Percentiles rank a stretch among this genome's conserved stretches.
phyloP scores from a whole-genome alignment of 2,329 filamentous ascomycete species.

The Fusarium cicatricum region DNA sequence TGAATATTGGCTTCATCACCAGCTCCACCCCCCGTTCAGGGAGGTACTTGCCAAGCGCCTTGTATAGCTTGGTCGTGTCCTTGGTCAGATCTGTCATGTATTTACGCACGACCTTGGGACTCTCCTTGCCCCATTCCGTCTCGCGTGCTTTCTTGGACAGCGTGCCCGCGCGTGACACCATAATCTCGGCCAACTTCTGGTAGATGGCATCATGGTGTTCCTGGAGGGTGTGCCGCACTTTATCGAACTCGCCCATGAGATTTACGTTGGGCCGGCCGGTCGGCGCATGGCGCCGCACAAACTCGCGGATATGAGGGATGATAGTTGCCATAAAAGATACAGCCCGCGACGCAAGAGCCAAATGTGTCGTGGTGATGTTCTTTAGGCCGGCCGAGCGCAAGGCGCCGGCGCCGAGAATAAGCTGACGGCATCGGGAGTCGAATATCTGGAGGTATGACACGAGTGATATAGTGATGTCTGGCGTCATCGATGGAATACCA shows the following conservation, averaged over 20 bases:
- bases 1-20: conserved; percentile 86
- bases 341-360: conserved; percentile 88
- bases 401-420: conserved; percentile 92
- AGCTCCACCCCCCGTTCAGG: conserved; percentile 76
- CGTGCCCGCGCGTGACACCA: conserved; percentile 75
- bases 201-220: conserved; percentile 90
- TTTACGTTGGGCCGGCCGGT: conserved; percentile 58
- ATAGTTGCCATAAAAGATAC: conserved; percentile 85
- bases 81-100: conserved; percentile 88
- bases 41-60: conserved; percentile 81
- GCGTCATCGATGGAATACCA: conserved; percentile 85
- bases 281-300: conserved; percentile 69
- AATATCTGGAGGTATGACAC: conserved; percentile 89
- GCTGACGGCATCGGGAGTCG: conserved; percentile 92
- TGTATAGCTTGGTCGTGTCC: conserved; percentile 82
- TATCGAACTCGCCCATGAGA: conserved; percentile 86
- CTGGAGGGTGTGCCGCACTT: conserved; percentile 79
- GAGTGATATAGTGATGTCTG: conserved; percentile 78
- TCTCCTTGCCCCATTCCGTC: conserved; percentile 72
- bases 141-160: conserved; percentile 78
- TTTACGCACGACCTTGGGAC: conserved; percentile 57
- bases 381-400: conserved; percentile 86
- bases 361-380: conserved; percentile 93
- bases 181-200: conserved; percentile 90
- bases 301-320: conserved; percentile 88